Evolutionary conservation across 129 eudicot species (phyloP).

Genomic region (Chrysanthemum seticuspe): DNA sequence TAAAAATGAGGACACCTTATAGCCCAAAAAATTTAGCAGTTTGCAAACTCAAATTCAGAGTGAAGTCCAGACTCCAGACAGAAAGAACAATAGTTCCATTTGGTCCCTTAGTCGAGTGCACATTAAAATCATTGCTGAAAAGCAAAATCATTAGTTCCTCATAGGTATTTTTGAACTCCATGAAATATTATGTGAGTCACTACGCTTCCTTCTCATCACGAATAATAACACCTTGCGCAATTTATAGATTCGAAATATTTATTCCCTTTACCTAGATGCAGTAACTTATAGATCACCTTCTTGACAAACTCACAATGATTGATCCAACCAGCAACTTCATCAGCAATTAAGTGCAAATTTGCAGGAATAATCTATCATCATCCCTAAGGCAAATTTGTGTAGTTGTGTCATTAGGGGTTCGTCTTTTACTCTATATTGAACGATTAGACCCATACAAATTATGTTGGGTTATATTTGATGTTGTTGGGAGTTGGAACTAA

Average conservation of each 20-base stretch:
- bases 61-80: background rate
- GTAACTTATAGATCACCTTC: background rate
- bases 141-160: background rate
- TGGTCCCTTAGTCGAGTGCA: background rate
- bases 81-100: background rate
- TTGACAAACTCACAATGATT: background rate
- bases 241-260: background rate
- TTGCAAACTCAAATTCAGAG: background rate
- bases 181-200: background rate
- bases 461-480: too few species aligned
- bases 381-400: background rate
- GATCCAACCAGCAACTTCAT: background rate
- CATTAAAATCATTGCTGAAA: background rate
- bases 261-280: background rate
- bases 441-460: too few species aligned
- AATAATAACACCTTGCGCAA: slow-evolving; percentile 2
- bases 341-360: background rate
- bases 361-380: slow-evolving; percentile 5
- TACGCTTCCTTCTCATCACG: slow-evolving; percentile 7
- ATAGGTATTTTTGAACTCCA: background rate
- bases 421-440: background rate
- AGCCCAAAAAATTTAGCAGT: background rate
- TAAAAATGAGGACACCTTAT: too few species aligned
- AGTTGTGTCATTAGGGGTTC: background rate
- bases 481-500: too few species aligned